A percentile compares a stretch with the other conserved stretches of the same genome.
Conservation (phyloP, 768 basidiomycete genomes). For the Hypsizygus marmoreus region DNA sequence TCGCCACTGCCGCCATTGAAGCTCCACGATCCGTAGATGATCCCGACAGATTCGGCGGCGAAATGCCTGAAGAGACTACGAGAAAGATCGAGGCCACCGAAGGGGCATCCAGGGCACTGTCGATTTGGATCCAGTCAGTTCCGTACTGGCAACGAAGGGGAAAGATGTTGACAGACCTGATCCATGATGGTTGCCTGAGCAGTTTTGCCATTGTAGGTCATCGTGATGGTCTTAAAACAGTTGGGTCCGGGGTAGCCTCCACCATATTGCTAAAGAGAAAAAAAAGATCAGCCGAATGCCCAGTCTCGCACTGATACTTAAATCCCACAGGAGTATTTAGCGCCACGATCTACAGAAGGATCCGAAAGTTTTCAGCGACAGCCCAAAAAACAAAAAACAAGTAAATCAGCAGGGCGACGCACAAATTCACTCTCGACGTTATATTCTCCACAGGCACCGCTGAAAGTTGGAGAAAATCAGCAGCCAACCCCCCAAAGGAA, state of each 20-base stretch:
- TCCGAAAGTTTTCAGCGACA: neutral
- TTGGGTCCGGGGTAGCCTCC: conserved; percentile 41
- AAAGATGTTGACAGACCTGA: conserved; percentile 39
- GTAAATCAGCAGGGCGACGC: no score
- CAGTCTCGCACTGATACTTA: conserved; percentile 15
- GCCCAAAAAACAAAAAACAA: neutral
- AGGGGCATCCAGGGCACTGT: conserved; percentile 66
- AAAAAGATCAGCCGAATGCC: conserved; percentile 6
- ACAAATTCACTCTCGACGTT: conserved; percentile 30
- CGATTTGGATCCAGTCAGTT: conserved; percentile 3
- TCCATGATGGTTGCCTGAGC: conserved; percentile 62
- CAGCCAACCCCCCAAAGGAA: no score
- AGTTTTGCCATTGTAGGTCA: conserved; percentile 60
- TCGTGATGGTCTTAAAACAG: conserved; percentile 65
- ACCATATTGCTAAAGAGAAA: conserved; percentile 52
- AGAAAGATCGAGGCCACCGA: conserved; percentile 63
- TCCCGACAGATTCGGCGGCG: conserved; percentile 40
- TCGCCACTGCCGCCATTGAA: conserved; percentile 29
- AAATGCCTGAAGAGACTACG: conserved; percentile 58
- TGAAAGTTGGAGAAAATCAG: no score
- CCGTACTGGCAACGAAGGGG: neutral
- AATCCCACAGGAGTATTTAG: conserved; percentile 34
- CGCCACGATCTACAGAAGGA: conserved; percentile 29
- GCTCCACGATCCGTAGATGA: conserved; percentile 53
- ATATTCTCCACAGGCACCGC: conserved; percentile 31